phyloP scores from a whole-genome alignment of 306 rosid species.

The Begonia fuchsioides region DNA sequence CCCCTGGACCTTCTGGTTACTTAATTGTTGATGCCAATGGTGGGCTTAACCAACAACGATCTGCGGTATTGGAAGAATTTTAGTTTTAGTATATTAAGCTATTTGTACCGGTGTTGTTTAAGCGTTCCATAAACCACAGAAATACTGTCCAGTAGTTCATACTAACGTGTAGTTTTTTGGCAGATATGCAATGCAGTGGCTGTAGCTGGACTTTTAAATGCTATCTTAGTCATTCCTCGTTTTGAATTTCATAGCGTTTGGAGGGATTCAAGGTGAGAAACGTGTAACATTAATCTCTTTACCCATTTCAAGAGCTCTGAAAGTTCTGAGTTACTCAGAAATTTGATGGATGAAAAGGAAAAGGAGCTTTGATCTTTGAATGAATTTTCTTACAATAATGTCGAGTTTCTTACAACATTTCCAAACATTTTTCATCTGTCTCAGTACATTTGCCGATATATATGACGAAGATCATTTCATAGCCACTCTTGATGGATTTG shows the following conservation, averaged over 20 bases:
- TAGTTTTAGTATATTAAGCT: no score
- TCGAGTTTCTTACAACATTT: neutral
- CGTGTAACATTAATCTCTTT: neutral
- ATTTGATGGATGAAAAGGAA: no score
- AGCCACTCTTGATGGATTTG: constrained; percentile 67
- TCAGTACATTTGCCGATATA: constrained; percentile 75
- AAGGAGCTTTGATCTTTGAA: no score
- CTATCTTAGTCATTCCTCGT: constrained; percentile 67
- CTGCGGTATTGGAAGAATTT: constrained; percentile 42
- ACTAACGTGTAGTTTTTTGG: neutral
- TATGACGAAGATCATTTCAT: constrained; percentile 87
- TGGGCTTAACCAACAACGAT: constrained; percentile 95
- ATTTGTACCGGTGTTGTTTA: no score
- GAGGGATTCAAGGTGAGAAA: constrained; percentile 74
- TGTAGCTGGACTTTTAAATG: constrained; percentile 87
- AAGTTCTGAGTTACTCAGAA: no score
- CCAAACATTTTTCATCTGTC: constrained; percentile 11
- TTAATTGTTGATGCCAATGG: constrained; percentile 90
- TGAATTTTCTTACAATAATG: no score
- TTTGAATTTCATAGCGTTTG: constrained; percentile 85
- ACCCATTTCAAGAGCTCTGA: no score
- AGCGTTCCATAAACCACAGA: no score
- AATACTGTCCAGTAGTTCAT: neutral
- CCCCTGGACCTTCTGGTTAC: constrained; percentile 45
- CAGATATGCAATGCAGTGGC: constrained; percentile 98